phyloP scores from a whole-genome alignment of 2,329 filamentous ascomycete genomes.

The Neofusicoccum laricinum region DNA sequence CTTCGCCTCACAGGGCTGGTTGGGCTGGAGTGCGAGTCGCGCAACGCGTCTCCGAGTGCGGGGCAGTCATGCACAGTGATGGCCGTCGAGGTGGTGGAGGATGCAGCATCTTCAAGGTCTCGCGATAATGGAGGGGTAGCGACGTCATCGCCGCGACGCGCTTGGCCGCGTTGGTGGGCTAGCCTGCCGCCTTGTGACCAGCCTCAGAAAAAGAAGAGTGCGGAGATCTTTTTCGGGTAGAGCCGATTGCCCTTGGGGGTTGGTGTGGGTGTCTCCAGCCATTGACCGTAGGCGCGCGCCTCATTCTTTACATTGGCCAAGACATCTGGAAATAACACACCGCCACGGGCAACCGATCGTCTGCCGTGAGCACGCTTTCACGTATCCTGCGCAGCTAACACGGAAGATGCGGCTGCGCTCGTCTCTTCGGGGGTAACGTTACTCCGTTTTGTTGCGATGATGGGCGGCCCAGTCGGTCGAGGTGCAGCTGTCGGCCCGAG shows the following conservation, averaged over 20 bases:
- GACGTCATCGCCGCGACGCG: constrained; percentile 8
- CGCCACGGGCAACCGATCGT: constrained; percentile 6
- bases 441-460: constrained; percentile 10
- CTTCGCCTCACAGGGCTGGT: constrained; percentile 4
- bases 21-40: constrained; percentile 9
- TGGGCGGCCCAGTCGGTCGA: constrained; percentile 9
- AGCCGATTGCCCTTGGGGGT: constrained; percentile 13
- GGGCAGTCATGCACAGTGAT: constrained; percentile 6
- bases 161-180: neutral
- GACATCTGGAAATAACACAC: neutral
- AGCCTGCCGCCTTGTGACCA: constrained; percentile 10
- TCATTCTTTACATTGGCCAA: constrained; percentile 10
- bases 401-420: neutral
- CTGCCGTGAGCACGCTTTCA: neutral
- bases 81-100: neutral
- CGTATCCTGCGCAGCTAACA: constrained; percentile 3
- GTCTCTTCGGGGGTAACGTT: neutral
- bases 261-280: neutral
- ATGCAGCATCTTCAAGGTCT: constrained; percentile 5
- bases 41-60: constrained; percentile 2
- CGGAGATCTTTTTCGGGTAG: constrained; percentile 14
- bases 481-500: constrained; percentile 11
- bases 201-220: constrained; percentile 5
- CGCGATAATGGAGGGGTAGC: constrained; percentile 10
- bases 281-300: neutral